phyloP scores from a whole-genome alignment of 2,329 filamentous ascomycete genomes.

The Penicillium sp. region DNA sequence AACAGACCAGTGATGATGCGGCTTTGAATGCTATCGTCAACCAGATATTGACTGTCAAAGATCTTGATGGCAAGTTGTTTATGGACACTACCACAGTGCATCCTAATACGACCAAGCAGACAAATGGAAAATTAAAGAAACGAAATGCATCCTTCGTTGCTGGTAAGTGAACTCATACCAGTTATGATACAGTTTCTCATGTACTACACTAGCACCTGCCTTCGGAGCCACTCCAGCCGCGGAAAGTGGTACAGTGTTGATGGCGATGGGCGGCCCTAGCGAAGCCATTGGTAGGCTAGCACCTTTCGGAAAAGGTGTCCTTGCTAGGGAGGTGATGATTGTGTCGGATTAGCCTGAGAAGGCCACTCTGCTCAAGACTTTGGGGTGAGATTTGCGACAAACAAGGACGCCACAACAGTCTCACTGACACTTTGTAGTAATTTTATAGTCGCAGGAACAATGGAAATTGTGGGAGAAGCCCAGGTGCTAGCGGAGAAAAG shows the following conservation, averaged over 20 bases:
- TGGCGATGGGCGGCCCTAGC: conserved; percentile 4
- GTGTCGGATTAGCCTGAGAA: conserved; percentile 11
- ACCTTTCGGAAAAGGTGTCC: conserved; percentile 6
- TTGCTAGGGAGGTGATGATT: conserved; percentile 9
- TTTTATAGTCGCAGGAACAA: conserved; percentile 16
- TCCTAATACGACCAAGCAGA: conserved; percentile 6
- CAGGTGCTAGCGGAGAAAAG: conserved; percentile 28
- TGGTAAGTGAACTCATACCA: background rate
- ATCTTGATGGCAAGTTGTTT: conserved; percentile 6
- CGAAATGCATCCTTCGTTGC: conserved; percentile 1
- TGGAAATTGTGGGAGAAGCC: conserved; percentile 25
- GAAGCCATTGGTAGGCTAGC: background rate
- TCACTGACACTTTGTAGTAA: conserved; percentile 6
- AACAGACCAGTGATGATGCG: conserved; percentile 1
- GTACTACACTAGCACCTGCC: conserved; percentile 4
- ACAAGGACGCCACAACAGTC: too few relatives aligned
- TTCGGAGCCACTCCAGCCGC: conserved; percentile 11
- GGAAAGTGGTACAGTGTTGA: conserved; percentile 6
- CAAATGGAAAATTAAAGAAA: background rate
- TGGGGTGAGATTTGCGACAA: conserved; percentile 4
- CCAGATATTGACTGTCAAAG: background rate
- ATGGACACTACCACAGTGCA: conserved; percentile 13
- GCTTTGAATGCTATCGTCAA: conserved; percentile 1
- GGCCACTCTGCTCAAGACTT: conserved; percentile 8
- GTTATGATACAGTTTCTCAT: background rate